These are phyloP conservation scores for Magnolia officinalis DNA, from an alignment of 164 flowering plant species.

Conservation along the genomic window DNA sequence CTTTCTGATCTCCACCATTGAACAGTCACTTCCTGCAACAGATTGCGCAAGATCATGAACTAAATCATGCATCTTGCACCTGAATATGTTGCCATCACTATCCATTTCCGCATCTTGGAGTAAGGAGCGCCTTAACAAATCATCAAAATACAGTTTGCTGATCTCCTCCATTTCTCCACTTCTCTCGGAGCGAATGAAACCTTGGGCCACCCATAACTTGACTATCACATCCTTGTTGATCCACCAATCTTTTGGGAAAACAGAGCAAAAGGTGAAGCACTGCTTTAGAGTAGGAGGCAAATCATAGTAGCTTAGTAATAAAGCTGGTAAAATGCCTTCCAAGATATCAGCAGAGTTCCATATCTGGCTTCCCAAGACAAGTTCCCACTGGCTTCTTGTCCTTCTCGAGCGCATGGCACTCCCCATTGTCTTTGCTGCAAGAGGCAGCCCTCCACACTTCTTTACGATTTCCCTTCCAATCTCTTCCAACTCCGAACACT, in stretches of 20 bases:
- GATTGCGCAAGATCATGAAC: constrained; percentile 9
- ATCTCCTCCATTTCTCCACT: constrained; percentile 11
- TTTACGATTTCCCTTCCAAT: constrained; percentile 3
- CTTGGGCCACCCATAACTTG: constrained; percentile 21
- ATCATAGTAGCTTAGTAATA: constrained; percentile 15
- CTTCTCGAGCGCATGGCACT: constrained; percentile 10
- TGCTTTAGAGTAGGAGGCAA: constrained; percentile 17
- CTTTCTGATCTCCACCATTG: no score
- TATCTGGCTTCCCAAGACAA: constrained; percentile 8
- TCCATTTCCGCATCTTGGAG: background rate
- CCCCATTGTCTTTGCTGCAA: constrained; percentile 16
- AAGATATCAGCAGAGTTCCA: constrained; percentile 11
- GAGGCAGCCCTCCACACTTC: constrained; percentile 23
- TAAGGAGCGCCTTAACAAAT: constrained; percentile 11
- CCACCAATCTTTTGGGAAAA: constrained; percentile 14
- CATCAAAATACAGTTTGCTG: constrained; percentile 10
- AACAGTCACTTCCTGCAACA: background rate
- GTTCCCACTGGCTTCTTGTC: constrained; percentile 10
- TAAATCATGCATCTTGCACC: constrained; percentile 9
- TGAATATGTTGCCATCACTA: background rate
- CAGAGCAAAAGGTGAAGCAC: constrained; percentile 22
- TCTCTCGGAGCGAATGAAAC: constrained; percentile 9
- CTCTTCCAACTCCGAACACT: no score
- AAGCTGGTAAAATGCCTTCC: constrained; percentile 9
- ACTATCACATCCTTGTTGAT: constrained; percentile 12